These are phyloP conservation scores for Mariannaea sp. DNA, from an alignment of 2,329 filamentous ascomycete species.

Conservation along the genomic window DNA sequence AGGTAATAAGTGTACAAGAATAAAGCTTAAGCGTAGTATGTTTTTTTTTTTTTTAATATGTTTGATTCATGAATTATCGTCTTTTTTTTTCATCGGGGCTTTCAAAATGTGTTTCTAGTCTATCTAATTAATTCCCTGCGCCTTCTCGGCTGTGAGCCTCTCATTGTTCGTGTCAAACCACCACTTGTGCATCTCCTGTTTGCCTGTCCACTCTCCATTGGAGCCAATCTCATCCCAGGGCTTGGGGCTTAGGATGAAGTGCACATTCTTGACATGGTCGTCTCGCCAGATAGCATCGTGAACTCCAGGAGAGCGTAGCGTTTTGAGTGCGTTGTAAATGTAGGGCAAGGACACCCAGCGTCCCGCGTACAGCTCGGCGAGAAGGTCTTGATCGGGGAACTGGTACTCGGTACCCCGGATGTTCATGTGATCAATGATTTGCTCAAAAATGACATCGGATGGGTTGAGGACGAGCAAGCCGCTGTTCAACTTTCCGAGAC, in stretches of 20 bases:
- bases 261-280: constrained; percentile 62
- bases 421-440: constrained; percentile 58
- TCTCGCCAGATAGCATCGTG: constrained; percentile 63
- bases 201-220: constrained; percentile 50
- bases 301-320: constrained; percentile 57
- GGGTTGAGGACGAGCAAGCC: constrained; percentile 64
- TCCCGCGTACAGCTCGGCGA: constrained; percentile 58
- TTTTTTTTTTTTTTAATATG: too few relatives aligned
- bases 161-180: constrained; percentile 57
- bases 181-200: constrained; percentile 58
- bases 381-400: constrained; percentile 64
- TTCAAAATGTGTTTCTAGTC: not conserved
- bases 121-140: constrained; percentile 41
- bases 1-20: too few relatives aligned
- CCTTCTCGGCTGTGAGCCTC: constrained; percentile 49
- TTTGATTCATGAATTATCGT: not conserved
- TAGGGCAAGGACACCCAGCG: constrained; percentile 65
- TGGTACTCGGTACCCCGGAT: constrained; percentile 52
- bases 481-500: constrained; percentile 54
- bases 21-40: too few relatives aligned
- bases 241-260: constrained; percentile 66
- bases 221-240: constrained; percentile 61
- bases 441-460: constrained; percentile 50
- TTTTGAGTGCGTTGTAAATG: constrained; percentile 67
- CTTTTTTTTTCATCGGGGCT: not conserved